Base-by-base conservation (phyloP, 108 stramenopile genomes). In the Mediolabrus comicus region DNA sequence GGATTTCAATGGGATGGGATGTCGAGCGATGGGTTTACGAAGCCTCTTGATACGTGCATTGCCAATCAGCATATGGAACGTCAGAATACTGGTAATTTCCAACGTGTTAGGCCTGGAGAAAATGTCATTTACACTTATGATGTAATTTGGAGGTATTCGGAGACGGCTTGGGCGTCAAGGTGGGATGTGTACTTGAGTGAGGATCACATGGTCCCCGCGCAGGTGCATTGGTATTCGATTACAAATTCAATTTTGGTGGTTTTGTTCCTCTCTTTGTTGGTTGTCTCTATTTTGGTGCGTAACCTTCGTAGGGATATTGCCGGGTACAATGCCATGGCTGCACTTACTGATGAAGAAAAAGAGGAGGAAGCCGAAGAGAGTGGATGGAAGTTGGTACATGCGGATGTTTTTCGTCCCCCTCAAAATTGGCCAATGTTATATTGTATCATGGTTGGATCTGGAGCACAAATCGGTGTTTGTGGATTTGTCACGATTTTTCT, bases 351-450 rank as follows among this genome's bases (percentile, higher is more conserved):
- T 62, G 97, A 98, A 81, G 89, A 90, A 69, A 95, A 96, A 71
- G 80, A 83, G 60, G 96, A 98, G 62, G 90, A 90, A 26, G 65
- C 75, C 12, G 90, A 97, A 63, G 98, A 97, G 78, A 89, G 75
- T 56, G 98, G 98, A 34, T 98, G 98, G 98, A 97, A 99, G 82
- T 87, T 99, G 55, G 92, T 99, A n/a, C 98, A 99, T 69, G 97
- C 97, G 32, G 99, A 99, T 73, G 99, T 99, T n/a, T 98, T 99
- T 88, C 94, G 99, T 58, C 98, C 99, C 14, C 99, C 99, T 22
- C 27, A 84, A 19, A 85, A 70, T 62, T 78, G 60, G 53, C 98
- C 98, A 54, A 98, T 99, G 96, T 55, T 97, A 6, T 98, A 93
- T 74, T 97, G 97, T 55, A 97, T 99, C 67, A 87, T 95, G 77